Evolutionary conservation across 2,329 filamentous ascomycete genomes (phyloP), one percentile per base, ranked within the genome.

Genomic region (Xylaria sp.): DNA sequence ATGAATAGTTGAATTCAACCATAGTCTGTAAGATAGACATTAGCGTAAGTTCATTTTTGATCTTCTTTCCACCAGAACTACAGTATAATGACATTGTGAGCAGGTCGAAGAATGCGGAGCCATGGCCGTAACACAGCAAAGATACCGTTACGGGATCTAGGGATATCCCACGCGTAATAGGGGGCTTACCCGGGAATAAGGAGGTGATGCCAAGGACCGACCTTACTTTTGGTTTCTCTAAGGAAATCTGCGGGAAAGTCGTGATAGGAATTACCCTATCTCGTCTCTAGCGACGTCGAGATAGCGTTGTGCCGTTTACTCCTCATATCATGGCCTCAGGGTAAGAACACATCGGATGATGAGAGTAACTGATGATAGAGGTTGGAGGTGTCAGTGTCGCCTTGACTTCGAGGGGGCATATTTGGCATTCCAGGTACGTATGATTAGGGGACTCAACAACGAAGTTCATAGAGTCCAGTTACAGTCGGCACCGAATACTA

Each of bases 71-170:
- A 43, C 20, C 39, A 41, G 8, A 7, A 23, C 33, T 18, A 18
- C 23, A 28, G 46, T n/a, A 23, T 39, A 39, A 49, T 28, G 13
- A 62, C 31, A 20, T 46, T 48, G 52, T 51, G 58, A 31, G 39
- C 33, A 48, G 36, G 39, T 25, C 4, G 13, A 62, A 41, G 2
- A 43, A 31, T 33, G 8, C n/a, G n/a, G 20, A n/a, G 5, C 18
- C 28, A 46, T 33, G 7, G 23, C 13, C 20, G 5, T 31, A 55
- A 18, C 33, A 39, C 12, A 20, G 25, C 20, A 25, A 23, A 43
- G 23, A 33, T 33, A 28, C 13, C 13, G 7, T 18, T 58, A 33
- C 8, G n/a, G 3, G n/a, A 41, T 60, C 23, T 20, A 46, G 57
- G 33, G 5, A 39, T 9, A 7, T n/a, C 5, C 23, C 15, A 39